Percentiles rank a stretch among this genome's conserved stretches.
These are phyloP conservation scores for Hypomyces rosellus DNA, from an alignment of 2,329 filamentous ascomycete genomes.

Conservation along the genomic window DNA sequence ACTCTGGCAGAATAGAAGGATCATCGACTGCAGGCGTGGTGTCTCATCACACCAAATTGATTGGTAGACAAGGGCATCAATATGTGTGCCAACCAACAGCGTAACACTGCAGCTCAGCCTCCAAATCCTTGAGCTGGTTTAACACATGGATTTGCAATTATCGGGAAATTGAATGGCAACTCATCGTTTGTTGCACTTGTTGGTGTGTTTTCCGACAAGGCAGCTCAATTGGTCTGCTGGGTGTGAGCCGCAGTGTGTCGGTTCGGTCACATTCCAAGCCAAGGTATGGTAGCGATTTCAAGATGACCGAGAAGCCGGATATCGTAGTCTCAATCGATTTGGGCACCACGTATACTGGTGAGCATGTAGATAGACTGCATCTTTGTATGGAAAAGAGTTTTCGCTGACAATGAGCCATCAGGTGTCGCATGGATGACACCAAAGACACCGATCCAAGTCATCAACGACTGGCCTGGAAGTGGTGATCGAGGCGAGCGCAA, in stretches of 20 bases:
- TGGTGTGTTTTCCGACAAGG: background rate
- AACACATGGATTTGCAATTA: background rate
- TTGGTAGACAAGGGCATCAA: background rate
- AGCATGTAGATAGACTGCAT: constrained; percentile 8
- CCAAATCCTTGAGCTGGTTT: background rate
- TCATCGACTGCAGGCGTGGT: no score
- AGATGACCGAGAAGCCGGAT: constrained; percentile 25
- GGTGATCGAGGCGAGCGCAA: constrained; percentile 49
- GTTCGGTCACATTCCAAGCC: background rate
- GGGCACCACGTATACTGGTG: constrained; percentile 41
- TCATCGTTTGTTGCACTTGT: background rate
- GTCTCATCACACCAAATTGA: background rate
- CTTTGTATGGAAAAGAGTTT: background rate
- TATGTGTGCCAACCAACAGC: constrained; percentile 17
- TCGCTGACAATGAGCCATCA: constrained; percentile 10
- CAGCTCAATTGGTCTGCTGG: no score
- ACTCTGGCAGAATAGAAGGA: no score
- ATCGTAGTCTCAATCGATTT: constrained; percentile 36
- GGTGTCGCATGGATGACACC: constrained; percentile 34
- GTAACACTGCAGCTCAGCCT: background rate
- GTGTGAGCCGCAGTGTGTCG: background rate
- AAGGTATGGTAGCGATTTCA: background rate
- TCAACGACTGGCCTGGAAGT: constrained; percentile 49
- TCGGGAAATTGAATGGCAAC: background rate
- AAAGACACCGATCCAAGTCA: constrained; percentile 36